These are phyloP conservation scores for Ambrosia trifida DNA, from an alignment of 129 eudicot species.

Conservation along the genomic window DNA sequence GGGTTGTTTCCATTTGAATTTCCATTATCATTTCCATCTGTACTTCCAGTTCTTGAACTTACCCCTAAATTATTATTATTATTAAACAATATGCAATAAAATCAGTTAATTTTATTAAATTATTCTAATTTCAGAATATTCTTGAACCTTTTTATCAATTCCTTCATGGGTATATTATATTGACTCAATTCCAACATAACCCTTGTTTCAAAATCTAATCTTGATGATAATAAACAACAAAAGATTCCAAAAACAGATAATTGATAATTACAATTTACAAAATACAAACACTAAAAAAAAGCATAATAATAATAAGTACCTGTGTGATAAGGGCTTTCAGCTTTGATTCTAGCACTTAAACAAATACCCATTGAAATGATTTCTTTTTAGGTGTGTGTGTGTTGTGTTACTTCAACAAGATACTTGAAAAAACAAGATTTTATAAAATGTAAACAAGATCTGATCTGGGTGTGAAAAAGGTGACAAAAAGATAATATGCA, in stretches of 20 bases:
- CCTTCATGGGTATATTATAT: constrained; percentile 18
- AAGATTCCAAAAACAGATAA: background rate
- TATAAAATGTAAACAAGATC: constrained; percentile 42
- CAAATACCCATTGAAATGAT: constrained; percentile 71
- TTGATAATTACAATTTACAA: background rate
- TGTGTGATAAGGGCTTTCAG: constrained; percentile 74
- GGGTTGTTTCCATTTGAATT: constrained; percentile 61
- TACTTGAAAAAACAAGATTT: constrained; percentile 2
- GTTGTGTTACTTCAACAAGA: constrained; percentile 17
- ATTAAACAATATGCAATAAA: background rate
- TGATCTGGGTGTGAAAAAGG: constrained; percentile 49
- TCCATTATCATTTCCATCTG: constrained; percentile 35
- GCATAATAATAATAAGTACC: constrained; percentile 49
- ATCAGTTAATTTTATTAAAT: constrained; percentile 5
- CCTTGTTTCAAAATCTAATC: constrained; percentile 1
- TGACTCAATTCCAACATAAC: background rate
- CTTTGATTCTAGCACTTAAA: constrained; percentile 81
- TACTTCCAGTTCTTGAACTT: constrained; percentile 54
- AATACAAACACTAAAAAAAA: constrained; percentile 11
- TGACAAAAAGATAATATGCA: background rate
- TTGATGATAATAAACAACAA: constrained; percentile 1
- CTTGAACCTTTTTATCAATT: background rate
- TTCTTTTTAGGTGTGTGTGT: constrained; percentile 5
- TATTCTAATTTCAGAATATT: background rate
- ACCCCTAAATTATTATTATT: constrained; percentile 44